Evolutionary conservation across 192 early-diverging fungal species (phyloP), one percentile per base, ranked within the genome.

Genomic region (Phycomyces blakesleeanus): DNA sequence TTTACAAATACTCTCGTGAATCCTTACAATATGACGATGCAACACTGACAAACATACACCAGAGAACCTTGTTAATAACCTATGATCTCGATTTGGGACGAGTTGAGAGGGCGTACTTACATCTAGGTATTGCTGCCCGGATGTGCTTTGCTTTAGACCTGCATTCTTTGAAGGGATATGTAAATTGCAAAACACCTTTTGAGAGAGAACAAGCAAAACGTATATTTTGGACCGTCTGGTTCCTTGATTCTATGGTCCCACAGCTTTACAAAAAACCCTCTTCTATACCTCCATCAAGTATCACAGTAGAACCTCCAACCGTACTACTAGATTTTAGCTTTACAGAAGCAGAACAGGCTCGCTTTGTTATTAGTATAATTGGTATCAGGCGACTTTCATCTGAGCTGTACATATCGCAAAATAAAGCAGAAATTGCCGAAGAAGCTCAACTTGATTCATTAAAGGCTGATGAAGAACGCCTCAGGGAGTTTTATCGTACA

Each of bases 71-170:
- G 9, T 49, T 64, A 16, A 56, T 64, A 34, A 49, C 68, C 16
- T 59, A 70, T 34, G 68, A 70, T 34, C 27, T 70, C 20, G 68
- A 70, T 55, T 53, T 64, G 5, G 68, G 68, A 4, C 21, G 39
- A 0, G 62, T 70, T 1, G 26, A 55, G 22, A 53, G 57, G 5
- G 68, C 68, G 0, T 70, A 51, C 7, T 15, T 70, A 15, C 62
- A 70, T 44, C 37, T 70, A 0, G 68, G 68, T 14, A 29, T 64
- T 9, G 57, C 57, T 49, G 57, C 53, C n/a, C 68, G 68, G 14
- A 64, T 63, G 54, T 70, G 68, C 25, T 70, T 70, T 54, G 22
- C 61, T n/a, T 47, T 70, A 6, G 56, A 70, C 26, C 26, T 70
- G 5, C 68, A 70, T 59, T n/a, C 54, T 7, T 61, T 49, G 0